A percentile compares a stretch with the other conserved stretches of the same genome.
Conservation (phyloP, 768 basidiomycete genomes). For the Naganishia onofrii region DNA sequence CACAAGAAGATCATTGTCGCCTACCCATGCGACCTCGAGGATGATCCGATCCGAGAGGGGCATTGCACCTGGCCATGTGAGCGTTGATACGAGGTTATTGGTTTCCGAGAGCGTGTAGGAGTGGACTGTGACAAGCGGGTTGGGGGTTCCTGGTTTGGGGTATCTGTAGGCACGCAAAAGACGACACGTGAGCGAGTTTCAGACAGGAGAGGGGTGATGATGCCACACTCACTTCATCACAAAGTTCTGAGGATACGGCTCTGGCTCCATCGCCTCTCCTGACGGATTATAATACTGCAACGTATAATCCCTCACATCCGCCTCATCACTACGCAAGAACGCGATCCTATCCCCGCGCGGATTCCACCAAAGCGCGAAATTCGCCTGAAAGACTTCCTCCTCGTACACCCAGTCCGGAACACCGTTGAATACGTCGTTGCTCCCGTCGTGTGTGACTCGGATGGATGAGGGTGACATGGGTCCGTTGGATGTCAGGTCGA, state of each 20-base stretch:
- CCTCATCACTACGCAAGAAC: constrained; percentile 85
- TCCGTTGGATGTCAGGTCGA: constrained; percentile 30
- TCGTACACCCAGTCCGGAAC: constrained; percentile 87
- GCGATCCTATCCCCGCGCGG: constrained; percentile 70
- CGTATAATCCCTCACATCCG: constrained; percentile 75
- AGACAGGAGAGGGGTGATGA: neutral
- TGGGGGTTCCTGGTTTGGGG: constrained; percentile 57
- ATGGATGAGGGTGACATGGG: constrained; percentile 56
- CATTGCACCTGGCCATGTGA: constrained; percentile 64
- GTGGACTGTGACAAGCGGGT: constrained; percentile 69
- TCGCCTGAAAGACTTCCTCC: constrained; percentile 61
- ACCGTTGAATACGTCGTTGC: constrained; percentile 82
- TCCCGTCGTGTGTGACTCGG: constrained; percentile 76
- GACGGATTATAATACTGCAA: constrained; percentile 92
- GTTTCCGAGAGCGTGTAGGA: constrained; percentile 67
- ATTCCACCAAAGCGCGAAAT: constrained; percentile 86
- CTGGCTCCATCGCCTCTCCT: constrained; percentile 63
- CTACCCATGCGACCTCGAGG: constrained; percentile 83
- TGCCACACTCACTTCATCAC: constrained; percentile 50
- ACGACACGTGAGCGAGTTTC: neutral
- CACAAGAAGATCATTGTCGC: constrained; percentile 66
- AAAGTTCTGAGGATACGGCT: constrained; percentile 65
- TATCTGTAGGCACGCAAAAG: constrained; percentile 38
- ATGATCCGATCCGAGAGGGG: constrained; percentile 67
- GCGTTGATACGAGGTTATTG: constrained; percentile 5